Conservation (phyloP, 495 filamentous ascomycete species). For the Penicillium bialowiezense region DNA sequence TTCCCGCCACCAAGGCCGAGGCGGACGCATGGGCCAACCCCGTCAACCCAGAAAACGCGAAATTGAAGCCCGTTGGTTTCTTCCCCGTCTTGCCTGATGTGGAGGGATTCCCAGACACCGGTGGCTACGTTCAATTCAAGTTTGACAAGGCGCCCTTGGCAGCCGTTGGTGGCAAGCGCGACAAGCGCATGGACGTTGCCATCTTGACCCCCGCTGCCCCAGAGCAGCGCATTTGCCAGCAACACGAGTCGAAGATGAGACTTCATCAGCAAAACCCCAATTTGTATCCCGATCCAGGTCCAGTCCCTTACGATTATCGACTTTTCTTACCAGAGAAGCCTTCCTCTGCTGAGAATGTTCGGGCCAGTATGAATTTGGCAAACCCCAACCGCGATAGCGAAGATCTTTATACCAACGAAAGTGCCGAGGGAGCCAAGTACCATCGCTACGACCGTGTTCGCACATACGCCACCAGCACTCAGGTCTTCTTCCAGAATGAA, state of each 20-base stretch:
- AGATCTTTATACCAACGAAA: conserved; percentile 59
- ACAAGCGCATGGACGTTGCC: conserved; percentile 76
- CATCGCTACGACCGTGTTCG: conserved; percentile 78
- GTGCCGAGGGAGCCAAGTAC: conserved; percentile 40
- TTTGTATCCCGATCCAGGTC: conserved; percentile 56
- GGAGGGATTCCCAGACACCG: conserved; percentile 82
- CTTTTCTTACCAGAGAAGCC: conserved; percentile 67
- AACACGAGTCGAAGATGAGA: conserved; percentile 50
- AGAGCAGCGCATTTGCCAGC: conserved; percentile 42
- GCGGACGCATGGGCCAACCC: conserved; percentile 68
- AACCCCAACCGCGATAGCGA: conserved; percentile 68
- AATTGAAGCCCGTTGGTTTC: conserved; percentile 71
- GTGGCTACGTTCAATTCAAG: conserved; percentile 83
- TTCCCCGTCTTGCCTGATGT: conserved; percentile 85
- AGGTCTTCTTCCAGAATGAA: conserved; percentile 57
- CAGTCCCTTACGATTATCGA: conserved; percentile 71
- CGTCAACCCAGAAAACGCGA: conserved; percentile 78
- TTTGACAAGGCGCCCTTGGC: conserved; percentile 78
- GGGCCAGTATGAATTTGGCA: conserved; percentile 66
- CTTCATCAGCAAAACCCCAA: conserved; percentile 62
- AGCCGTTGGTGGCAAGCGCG: conserved; percentile 56
- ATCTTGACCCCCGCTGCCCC: conserved; percentile 67
- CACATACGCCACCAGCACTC: conserved; percentile 76
- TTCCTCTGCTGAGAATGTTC: conserved; percentile 58
- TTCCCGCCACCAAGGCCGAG: conserved; percentile 55